Base-by-base conservation (phyloP, 768 basidiomycete genomes). In the Kwoniella sp. region DNA sequence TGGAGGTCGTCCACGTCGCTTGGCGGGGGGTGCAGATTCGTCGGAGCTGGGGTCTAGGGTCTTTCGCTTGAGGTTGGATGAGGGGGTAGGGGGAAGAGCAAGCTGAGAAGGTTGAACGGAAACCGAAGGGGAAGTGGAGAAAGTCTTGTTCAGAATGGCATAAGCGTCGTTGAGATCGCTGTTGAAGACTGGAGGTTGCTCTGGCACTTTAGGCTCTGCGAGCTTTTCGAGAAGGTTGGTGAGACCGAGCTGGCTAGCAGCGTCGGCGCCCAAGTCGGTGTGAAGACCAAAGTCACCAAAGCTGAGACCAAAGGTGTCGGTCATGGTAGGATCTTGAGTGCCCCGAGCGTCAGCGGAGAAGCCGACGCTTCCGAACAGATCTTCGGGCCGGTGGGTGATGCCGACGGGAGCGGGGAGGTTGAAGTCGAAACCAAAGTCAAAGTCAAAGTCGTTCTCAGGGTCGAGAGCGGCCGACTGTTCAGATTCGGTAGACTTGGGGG, bases 381-480 rank as follows among this genome's bases (percentile, higher is more conserved):
- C 53, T 34, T 40, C 32, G 6, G 59, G 48, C 26, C 31, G 22
- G 46, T 60, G 55, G 28, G 54, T 57, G 46, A 61, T 57, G 43
- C 60, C 60, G 22, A 44, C 37, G 8, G n/a, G n/a, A 17, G 34
- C 14, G 34, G 50, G 41, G 31, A 53, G 32, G 34, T 50, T 40
- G 52, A 48, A 48, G 34, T 50, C 45, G 52, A 48, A 48, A 25
- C 49, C 54, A n/a, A 59, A 50, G 38, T 55, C 44, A 49, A 65
- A 54, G 27, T 55, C 53, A 45, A 56, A 56, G 40, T 62, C 64
- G 14, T 40, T 38, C 45, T 56, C 56, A 9, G 39, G 36, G 44
- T 60, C 59, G 31, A 65, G 63, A 33, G 60, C 59, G n/a, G 52
- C 57, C 22, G 60, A 62, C 33, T 60, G 57, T 40, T 65, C 63